Percentiles rank a stretch among this genome's conserved stretches.
Conservation (phyloP, 2,329 filamentous ascomycete genomes). For the Paracoccidioides lutzii region DNA sequence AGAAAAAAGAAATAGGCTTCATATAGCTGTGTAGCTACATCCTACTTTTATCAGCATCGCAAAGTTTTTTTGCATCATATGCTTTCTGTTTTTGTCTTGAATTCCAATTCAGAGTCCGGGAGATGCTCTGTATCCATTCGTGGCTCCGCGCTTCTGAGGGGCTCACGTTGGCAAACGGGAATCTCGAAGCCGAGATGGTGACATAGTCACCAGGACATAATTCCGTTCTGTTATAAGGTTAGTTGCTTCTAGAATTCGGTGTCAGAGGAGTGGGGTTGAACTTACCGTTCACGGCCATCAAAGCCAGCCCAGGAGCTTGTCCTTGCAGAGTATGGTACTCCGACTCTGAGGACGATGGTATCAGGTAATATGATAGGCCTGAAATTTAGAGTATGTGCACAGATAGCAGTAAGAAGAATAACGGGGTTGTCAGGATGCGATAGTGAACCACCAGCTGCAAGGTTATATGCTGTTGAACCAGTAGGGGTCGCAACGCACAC, state of each 20-base stretch:
- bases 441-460: slow-evolving; percentile 86
- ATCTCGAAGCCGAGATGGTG: slow-evolving; percentile 39
- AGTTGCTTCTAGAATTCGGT: background rate
- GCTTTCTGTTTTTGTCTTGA: slow-evolving; percentile 32
- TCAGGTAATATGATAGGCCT: slow-evolving; percentile 89
- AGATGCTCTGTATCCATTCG: slow-evolving; percentile 40
- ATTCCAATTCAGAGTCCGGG: slow-evolving; percentile 40
- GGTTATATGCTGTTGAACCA: slow-evolving; percentile 85
- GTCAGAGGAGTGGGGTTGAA: background rate
- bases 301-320: slow-evolving; percentile 95
- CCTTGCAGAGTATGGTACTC: slow-evolving; percentile 86
- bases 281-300: slow-evolving; percentile 70
- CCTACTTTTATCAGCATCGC: background rate
- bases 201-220: slow-evolving; percentile 39
- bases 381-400: slow-evolving; percentile 82
- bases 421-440: slow-evolving; percentile 86
- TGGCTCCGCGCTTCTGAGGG: slow-evolving; percentile 32
- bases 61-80: background rate
- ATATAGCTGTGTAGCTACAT: background rate
- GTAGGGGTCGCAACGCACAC: slow-evolving; percentile 91
- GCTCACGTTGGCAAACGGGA: slow-evolving; percentile 40
- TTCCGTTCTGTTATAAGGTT: slow-evolving; percentile 28
- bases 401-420: slow-evolving; percentile 85
- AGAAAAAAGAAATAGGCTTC: background rate
- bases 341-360: slow-evolving; percentile 82